Evolutionary conservation across 257 asterid species (phyloP), one percentile per base, ranked within the genome.

Genomic region (Cordia subcordata): DNA sequence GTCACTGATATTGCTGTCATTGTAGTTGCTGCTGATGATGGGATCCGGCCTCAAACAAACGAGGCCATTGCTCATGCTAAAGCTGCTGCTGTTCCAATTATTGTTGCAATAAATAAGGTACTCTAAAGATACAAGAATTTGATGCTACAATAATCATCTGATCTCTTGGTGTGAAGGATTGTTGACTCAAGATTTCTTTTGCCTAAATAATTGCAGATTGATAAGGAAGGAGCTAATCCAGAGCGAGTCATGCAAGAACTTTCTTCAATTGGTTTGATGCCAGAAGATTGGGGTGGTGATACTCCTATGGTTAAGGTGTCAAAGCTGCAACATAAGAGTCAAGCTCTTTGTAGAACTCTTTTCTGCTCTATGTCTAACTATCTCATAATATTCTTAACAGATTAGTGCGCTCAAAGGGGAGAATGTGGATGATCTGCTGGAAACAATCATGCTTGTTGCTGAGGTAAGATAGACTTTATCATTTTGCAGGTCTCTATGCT

Each of bases 21-120:
- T 49, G 99, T 93, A 57, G 99, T 93, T 60, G 99, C 99, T 59
- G 99, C 97, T 60, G 99, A 89, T 83, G 99, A 93, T 33, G 99
- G 99, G 52, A 87, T 93, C 55, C 82, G 82, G 50, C 99, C 99
- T 71, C 97, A 93, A 79, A 89, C 99, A 64, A 82, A 59, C 58
- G 99, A 93, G 77, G 99, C 99, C 53, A 83, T 93, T 70, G 99
- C 97, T 53, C 99, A 93, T 81, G 99, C 99, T 62, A 83, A 81
- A 80, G 94, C 96, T 58, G 94, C 99, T 32, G 92, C 82, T 18
- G 99, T 93, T 61, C 97, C 97, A 1, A 87, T 89, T 65, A 74
- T 93, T 51, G 79, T 89, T n/a, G 99, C 97, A 64, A 83, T 93
- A 69, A 93, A 93, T 63, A 93, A 93, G 94, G 99, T 85, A 66